phyloP scores from a whole-genome alignment of 129 eudicot species.

The sunflower (Helianthus annuus) region HanXRQr2.0-SUNRISE NC_035446.2:149201535-149202034 shows the following conservation, averaged over 20 bases:
- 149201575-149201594: constrained; percentile 59
- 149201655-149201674: constrained; percentile 55
- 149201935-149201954: constrained; percentile 62
- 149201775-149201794: constrained; percentile 56
- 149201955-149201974: constrained; percentile 51
- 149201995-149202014: constrained; percentile 52
- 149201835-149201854: constrained; percentile 56
- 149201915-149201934: constrained; percentile 48
- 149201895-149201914: constrained; percentile 52
- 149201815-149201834: constrained; percentile 46
- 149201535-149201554: constrained; percentile 53
- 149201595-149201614: constrained; percentile 57
- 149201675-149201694: constrained; percentile 51
- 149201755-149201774: constrained; percentile 61
- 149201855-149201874: constrained; percentile 60
- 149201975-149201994: constrained; percentile 49
- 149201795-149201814: constrained; percentile 59
- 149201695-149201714: constrained; percentile 55
- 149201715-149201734: constrained; percentile 57
- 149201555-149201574: constrained; percentile 58
- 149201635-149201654: constrained; percentile 61
- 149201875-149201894: constrained; percentile 61
- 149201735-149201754: constrained; percentile 59
- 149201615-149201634: constrained; percentile 42
- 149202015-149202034: constrained; percentile 48